A percentile compares a stretch with the other conserved stretches of the same genome.
These are phyloP conservation scores for Kuraishia molischiana DNA, from an alignment of 805 yeast genomes.

Conservation along the genomic window DNA sequence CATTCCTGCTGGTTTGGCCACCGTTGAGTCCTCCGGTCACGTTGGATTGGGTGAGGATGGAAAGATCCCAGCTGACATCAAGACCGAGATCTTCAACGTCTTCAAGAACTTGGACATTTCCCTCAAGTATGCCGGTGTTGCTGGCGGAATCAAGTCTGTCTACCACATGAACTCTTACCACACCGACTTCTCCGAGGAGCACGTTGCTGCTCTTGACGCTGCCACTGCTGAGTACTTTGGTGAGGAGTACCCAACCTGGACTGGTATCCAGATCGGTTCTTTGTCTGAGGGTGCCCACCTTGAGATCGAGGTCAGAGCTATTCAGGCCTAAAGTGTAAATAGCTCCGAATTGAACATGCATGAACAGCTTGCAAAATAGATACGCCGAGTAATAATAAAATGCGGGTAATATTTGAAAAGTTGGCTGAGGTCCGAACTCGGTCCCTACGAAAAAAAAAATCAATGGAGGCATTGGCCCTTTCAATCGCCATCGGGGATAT, in stretches of 20 bases:
- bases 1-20: slow-evolving; percentile 1
- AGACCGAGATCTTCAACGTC: slow-evolving; percentile 1
- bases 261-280: neutral
- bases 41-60: slow-evolving; percentile 2
- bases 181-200: slow-evolving; percentile 1
- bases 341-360: no score
- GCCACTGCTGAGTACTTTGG: neutral
- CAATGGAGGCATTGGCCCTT: no score
- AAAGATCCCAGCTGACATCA: neutral
- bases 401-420: no score
- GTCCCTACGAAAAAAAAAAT: no score
- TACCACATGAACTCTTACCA: slow-evolving; percentile 2
- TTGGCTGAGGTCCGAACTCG: no score
- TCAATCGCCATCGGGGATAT: no score
- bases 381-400: no score
- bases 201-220: slow-evolving; percentile 2
- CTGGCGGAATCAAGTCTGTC: slow-evolving; percentile 1
- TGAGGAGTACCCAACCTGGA: slow-evolving; percentile 3
- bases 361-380: no score
- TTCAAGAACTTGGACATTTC: slow-evolving; percentile 2
- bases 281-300: slow-evolving; percentile 2
- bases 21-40: slow-evolving; percentile 3
- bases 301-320: neutral
- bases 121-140: slow-evolving; percentile 3
- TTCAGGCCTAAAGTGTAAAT: neutral